Evolutionary conservation across 805 yeast genomes (phyloP), one percentile per base, ranked within the genome.

Genomic region (Kodamaea nitidulidarum): DNA sequence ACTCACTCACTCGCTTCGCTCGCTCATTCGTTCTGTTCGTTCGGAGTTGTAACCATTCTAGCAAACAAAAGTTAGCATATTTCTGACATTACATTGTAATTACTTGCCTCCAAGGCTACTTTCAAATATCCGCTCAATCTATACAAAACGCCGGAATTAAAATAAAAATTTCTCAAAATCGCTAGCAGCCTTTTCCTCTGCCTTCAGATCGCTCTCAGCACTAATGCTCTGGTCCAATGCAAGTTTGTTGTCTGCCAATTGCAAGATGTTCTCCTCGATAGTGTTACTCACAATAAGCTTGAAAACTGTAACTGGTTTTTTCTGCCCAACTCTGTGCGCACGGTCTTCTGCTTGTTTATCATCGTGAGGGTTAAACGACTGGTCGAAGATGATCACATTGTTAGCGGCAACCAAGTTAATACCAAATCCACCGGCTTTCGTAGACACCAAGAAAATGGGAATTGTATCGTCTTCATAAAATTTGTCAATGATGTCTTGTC

Each of bases 381-480:
- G 91, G 58, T 93, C 99, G 56, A 81, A 90, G 22, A 93, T 85
- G 38, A 93, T 73, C 2, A 93, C 98, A 44, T 82, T 79, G 56
- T 88, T 91, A 6, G 99, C 98, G 55, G 95, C 93, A 1, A 95
- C 93, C 52, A 93, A 73, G 55, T 93, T 93, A 63, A 93, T 93
- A 42, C 99, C 99, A 63, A 93, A 93, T 1, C 99, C 99, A 56
- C 99, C 99, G 1, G 98, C 98, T 57, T 87, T 88, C 3, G 99
- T 93, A 8, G 96, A 87, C 32, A 93, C 67, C 36, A 93, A 68
- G 54, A 93, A 91, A 3, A 93, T 83, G 0, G 95, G 91, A 47
- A 93, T 86, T 4, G 78, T 70, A 0, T 76, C 75, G 45, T 88
- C 95, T 24, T 85, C 88, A 53, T 88, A 83, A 56, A 85, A 93